phyloP scores from a whole-genome alignment of 192 early-diverging fungal genomes.

The Coemansia sp. region DNA sequence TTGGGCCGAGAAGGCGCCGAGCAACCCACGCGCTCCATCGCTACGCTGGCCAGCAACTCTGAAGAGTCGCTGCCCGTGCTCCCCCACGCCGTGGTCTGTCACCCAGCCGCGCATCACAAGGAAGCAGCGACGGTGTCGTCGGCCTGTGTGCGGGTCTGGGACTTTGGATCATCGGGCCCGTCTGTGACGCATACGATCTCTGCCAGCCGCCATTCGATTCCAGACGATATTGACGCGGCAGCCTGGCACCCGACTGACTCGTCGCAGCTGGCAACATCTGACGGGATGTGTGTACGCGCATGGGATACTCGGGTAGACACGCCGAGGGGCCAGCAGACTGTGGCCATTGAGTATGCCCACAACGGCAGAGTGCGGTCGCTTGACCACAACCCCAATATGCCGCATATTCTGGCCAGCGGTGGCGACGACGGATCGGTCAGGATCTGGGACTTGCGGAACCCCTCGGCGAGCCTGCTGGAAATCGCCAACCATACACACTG shows the following conservation, averaged over 20 bases:
- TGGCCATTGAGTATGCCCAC: slow-evolving; percentile 58
- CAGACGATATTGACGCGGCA: slow-evolving; percentile 23
- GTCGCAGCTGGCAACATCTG: slow-evolving; percentile 51
- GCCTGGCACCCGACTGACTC: slow-evolving; percentile 25
- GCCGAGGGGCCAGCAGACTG: slow-evolving; percentile 1
- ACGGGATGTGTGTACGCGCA: slow-evolving; percentile 55
- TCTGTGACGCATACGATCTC: background rate
- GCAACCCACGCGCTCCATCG: background rate
- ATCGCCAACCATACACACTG: slow-evolving; percentile 82
- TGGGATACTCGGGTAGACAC: slow-evolving; percentile 66
- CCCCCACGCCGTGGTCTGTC: slow-evolving; percentile 9
- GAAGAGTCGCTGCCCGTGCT: background rate
- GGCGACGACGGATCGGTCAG: slow-evolving; percentile 85
- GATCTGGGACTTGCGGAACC: slow-evolving; percentile 79
- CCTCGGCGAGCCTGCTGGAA: slow-evolving; percentile 53
- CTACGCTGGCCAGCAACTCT: background rate
- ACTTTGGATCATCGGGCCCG: background rate
- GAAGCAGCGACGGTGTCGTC: slow-evolving; percentile 10
- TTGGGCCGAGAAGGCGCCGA: background rate
- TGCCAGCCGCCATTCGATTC: slow-evolving; percentile 2
- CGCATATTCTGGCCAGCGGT: slow-evolving; percentile 73
- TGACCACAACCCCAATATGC: slow-evolving; percentile 86
- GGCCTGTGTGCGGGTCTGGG: slow-evolving; percentile 10
- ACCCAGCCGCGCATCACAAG: slow-evolving; percentile 2
- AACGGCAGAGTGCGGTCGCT: slow-evolving; percentile 61